Conservation (phyloP, 2,329 filamentous ascomycete species). For the Cordyceps tenuipes region DNA sequence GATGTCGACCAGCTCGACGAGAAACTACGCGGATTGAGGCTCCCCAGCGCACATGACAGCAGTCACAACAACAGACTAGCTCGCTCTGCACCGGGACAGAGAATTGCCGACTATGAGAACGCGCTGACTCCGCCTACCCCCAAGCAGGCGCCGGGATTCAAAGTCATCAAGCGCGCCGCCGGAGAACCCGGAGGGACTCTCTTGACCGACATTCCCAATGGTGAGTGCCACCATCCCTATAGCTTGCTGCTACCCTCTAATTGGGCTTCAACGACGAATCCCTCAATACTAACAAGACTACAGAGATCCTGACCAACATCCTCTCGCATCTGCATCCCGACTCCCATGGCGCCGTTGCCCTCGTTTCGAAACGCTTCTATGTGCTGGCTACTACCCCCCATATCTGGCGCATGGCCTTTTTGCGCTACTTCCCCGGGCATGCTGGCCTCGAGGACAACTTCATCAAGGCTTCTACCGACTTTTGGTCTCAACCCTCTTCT, state of each 20-base stretch:
- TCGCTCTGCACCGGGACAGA: constrained; percentile 36
- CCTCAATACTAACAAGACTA: background rate
- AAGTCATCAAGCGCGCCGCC: constrained; percentile 42
- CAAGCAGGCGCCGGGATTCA: constrained; percentile 45
- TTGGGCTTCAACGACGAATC: background rate
- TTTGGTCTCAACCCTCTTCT: constrained; percentile 37
- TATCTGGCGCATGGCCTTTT: constrained; percentile 88
- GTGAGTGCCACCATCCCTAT: constrained; percentile 38
- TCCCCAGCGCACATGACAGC: constrained; percentile 22
- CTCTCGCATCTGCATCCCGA: constrained; percentile 82
- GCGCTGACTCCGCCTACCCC: constrained; percentile 40
- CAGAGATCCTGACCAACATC: constrained; percentile 88
- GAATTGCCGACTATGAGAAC: constrained; percentile 54
- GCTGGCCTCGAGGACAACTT: constrained; percentile 28
- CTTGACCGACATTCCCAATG: constrained; percentile 66
- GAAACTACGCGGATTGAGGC: constrained; percentile 45
- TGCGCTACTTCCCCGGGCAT: constrained; percentile 79
- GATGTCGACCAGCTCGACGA: constrained; percentile 39
- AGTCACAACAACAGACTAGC: constrained; percentile 14
- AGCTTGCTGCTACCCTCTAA: background rate
- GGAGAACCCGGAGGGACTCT: constrained; percentile 31
- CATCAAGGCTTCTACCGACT: constrained; percentile 27
- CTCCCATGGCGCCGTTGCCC: constrained; percentile 70
- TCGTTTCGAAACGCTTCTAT: constrained; percentile 85
- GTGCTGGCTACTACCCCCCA: constrained; percentile 81